Conservation (phyloP, 2,329 filamentous ascomycete species). For the Claviceps sorghi region DNA sequence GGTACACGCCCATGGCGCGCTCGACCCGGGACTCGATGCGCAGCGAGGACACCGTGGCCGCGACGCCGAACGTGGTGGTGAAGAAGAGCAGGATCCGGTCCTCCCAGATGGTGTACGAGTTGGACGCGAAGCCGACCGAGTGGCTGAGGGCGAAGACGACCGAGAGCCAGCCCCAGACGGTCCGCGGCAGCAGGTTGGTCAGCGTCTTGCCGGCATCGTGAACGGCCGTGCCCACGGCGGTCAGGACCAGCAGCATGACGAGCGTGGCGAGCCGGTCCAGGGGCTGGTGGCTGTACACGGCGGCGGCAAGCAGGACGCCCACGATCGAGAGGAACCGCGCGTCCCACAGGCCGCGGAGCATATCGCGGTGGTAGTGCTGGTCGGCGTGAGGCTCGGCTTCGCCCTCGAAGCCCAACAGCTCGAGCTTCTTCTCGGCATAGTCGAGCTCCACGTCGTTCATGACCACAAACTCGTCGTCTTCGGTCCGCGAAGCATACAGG, state of each 20-base stretch:
- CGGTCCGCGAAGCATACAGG: constrained; percentile 52
- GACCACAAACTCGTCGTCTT: constrained; percentile 38
- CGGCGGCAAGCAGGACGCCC: constrained; percentile 15
- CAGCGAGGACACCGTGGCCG: constrained; percentile 61
- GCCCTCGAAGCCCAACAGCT: constrained; percentile 27
- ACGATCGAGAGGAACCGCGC: constrained; percentile 19
- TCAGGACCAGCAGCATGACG: constrained; percentile 18
- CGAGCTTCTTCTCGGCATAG: constrained; percentile 41
- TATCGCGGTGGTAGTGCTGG: constrained; percentile 16
- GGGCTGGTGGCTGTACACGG: constrained; percentile 18
- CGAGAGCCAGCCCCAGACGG: constrained; percentile 78
- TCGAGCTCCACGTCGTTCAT: constrained; percentile 44
- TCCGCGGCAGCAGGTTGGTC: constrained; percentile 48
- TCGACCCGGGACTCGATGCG: constrained; percentile 53
- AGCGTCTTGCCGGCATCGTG: constrained; percentile 29
- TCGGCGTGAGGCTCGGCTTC: constrained; percentile 27
- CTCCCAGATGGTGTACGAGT: constrained; percentile 98
- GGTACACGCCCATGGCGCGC: constrained; percentile 63
- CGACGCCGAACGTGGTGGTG: constrained; percentile 69
- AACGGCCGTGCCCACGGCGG: constrained; percentile 29
- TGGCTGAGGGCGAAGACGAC: constrained; percentile 70
- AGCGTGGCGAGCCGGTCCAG: constrained; percentile 26
- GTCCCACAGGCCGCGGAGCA: constrained; percentile 24
- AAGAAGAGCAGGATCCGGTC: constrained; percentile 90
- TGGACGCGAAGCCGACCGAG: constrained; percentile 88